A percentile compares a stretch with the other conserved stretches of the same genome.
phyloP scores from a whole-genome alignment of 768 basidiomycete species.

The Terana coerulea region DNA sequence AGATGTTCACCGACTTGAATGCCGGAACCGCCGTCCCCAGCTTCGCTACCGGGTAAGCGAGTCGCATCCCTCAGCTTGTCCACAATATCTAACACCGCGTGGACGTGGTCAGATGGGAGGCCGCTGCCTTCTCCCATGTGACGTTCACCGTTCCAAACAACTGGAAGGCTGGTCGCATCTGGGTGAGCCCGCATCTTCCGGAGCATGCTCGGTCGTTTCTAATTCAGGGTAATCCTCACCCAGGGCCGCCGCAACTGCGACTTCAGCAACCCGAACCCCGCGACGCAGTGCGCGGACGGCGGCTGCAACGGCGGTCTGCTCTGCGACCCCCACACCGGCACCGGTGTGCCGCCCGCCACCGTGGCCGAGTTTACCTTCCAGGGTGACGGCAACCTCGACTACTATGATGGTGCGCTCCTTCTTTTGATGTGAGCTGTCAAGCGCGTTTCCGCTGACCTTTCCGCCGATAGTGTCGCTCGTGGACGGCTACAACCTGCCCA shows the following conservation, averaged over 20 bases:
- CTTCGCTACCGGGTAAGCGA: slow-evolving; percentile 28
- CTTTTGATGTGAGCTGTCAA: not conserved
- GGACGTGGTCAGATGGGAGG: slow-evolving; percentile 26
- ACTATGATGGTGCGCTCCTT: slow-evolving; percentile 27
- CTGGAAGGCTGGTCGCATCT: slow-evolving; percentile 38
- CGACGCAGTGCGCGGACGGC: slow-evolving; percentile 34
- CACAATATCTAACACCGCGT: not conserved
- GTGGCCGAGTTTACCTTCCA: slow-evolving; percentile 35
- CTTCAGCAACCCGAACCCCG: slow-evolving; percentile 31
- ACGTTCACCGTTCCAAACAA: slow-evolving; percentile 34
- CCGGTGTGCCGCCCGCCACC: slow-evolving; percentile 33
- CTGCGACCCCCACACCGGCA: slow-evolving; percentile 34
- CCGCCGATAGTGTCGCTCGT: slow-evolving; percentile 25
- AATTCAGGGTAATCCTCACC: not conserved
- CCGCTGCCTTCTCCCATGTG: slow-evolving; percentile 23
- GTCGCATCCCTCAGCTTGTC: not conserved
- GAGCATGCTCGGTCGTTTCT: not conserved
- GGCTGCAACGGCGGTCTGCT: slow-evolving; percentile 38
- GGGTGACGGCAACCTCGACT: slow-evolving; percentile 25
- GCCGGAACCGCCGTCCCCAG: slow-evolving; percentile 27
- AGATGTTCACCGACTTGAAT: slow-evolving; percentile 32
- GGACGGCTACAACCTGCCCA: slow-evolving; percentile 32
- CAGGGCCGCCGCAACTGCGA: slow-evolving; percentile 37
- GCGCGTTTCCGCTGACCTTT: not conserved
- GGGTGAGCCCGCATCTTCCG: slow-evolving; percentile 21